Percentiles rank a stretch among this genome's conserved stretches.
phyloP scores from a whole-genome alignment of 192 early-diverging fungal species.

The Mortierella alpina region DNA sequence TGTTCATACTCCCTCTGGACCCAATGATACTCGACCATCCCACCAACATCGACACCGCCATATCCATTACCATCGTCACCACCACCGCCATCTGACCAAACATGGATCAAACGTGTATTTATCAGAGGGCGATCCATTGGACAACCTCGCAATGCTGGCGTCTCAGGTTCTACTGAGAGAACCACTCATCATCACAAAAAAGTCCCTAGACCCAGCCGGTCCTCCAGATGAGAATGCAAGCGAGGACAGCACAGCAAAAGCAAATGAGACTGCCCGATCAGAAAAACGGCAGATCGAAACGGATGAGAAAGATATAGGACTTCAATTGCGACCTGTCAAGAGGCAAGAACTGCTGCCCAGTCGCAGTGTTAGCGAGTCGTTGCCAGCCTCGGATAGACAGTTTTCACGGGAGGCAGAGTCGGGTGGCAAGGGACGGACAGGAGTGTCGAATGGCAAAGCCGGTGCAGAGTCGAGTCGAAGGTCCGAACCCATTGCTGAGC shows the following conservation, averaged over 20 bases:
- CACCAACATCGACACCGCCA: conserved; percentile 43
- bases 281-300: conserved; percentile 20
- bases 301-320: conserved; percentile 21
- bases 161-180: conserved; percentile 28
- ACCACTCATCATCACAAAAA: conserved; percentile 33
- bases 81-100: conserved; percentile 29
- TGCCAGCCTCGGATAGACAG: neutral
- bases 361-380: too few relatives aligned
- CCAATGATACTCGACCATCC: neutral
- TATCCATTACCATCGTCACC: conserved; percentile 42
- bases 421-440: too few relatives aligned
- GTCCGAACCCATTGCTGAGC: too few relatives aligned
- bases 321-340: conserved; percentile 32
- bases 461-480: too few relatives aligned
- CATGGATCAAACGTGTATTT: neutral
- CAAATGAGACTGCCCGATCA: neutral
- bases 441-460: too few relatives aligned
- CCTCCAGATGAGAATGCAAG: neutral
- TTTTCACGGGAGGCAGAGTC: neutral
- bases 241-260: neutral
- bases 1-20: neutral
- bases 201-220: neutral
- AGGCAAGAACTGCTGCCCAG: neutral
- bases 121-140: conserved; percentile 23
- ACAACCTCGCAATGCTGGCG: conserved; percentile 35